Evolutionary conservation across 805 yeast species (phyloP).

Genomic region (Sungouiozyma intestinalis): DNA sequence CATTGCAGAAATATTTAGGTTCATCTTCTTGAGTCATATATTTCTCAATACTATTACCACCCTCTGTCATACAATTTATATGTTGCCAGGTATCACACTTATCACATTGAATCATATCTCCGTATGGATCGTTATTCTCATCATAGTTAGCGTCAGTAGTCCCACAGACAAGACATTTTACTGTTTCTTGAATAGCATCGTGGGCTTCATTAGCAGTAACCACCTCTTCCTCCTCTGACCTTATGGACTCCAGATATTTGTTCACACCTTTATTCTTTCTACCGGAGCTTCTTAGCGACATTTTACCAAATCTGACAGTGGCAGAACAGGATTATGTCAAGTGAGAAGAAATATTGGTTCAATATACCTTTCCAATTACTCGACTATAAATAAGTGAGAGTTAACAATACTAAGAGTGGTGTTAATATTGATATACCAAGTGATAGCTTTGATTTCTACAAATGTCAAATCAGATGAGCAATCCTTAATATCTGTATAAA

Average conservation of each 20-base stretch:
- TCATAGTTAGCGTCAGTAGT: conserved; percentile 47
- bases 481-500: too few relatives aligned
- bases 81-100: conserved; percentile 66
- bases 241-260: conserved; percentile 19
- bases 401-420: not conserved
- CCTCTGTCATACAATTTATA: conserved; percentile 44
- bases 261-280: conserved; percentile 36
- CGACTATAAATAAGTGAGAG: too few relatives aligned
- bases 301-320: too few relatives aligned
- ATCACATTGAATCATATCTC: conserved; percentile 59
- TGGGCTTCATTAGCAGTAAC: conserved; percentile 10
- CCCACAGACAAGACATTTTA: conserved; percentile 54
- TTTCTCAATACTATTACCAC: conserved; percentile 18
- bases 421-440: not conserved
- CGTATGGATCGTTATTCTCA: conserved; percentile 41
- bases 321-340: not conserved
- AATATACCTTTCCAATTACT: too few relatives aligned
- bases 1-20: conserved; percentile 39
- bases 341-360: not conserved
- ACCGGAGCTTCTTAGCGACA: conserved; percentile 33
- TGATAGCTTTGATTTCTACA: not conserved
- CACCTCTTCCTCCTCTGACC: conserved; percentile 23
- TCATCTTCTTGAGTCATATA: conserved; percentile 31
- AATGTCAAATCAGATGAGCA: too few relatives aligned
- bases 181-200: conserved; percentile 31